These are phyloP conservation scores for Taiozyma sp. DNA, from an alignment of 1,139 yeast species.

Conservation along the genomic window DNA sequence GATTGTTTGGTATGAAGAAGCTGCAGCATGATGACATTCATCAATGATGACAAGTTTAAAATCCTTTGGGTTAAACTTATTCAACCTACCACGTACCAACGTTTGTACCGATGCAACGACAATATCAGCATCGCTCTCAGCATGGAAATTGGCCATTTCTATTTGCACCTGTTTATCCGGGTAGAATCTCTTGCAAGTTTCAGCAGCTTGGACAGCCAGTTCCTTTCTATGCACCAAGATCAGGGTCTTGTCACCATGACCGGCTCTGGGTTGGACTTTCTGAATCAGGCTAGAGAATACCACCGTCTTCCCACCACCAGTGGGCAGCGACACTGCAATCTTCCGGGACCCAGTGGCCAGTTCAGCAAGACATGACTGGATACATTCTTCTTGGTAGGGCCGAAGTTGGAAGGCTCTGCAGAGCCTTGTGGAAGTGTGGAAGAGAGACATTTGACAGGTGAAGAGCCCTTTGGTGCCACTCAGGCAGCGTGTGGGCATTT, in stretches of 20 bases:
- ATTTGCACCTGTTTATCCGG: constrained; percentile 57
- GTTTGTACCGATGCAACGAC: constrained; percentile 79
- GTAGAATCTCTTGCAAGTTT: constrained; percentile 40
- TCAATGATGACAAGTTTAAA: constrained; percentile 78
- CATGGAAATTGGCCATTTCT: constrained; percentile 59
- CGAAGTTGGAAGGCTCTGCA: constrained; percentile 28
- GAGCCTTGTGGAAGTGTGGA: not conserved
- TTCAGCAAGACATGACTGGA: constrained; percentile 49
- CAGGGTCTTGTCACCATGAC: constrained; percentile 47
- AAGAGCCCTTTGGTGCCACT: not conserved
- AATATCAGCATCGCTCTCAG: constrained; percentile 50
- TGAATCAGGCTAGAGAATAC: constrained; percentile 68
- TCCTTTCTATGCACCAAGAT: constrained; percentile 84
- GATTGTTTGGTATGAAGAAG: constrained; percentile 58
- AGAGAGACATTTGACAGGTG: not conserved
- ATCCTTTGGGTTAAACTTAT: constrained; percentile 48
- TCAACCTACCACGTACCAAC: constrained; percentile 48
- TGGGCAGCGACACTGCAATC: constrained; percentile 83
- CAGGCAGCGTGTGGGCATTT: not conserved
- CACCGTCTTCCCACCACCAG: constrained; percentile 95
- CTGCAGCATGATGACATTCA: constrained; percentile 93
- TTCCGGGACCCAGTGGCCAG: constrained; percentile 45
- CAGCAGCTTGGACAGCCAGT: constrained; percentile 65
- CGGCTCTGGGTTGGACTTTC: constrained; percentile 34
- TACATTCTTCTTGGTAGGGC: constrained; percentile 73